Percentiles rank a stretch among this genome's conserved stretches.
Conservation (phyloP, 495 filamentous ascomycete genomes). For the Hypoxylon perforatum region DNA sequence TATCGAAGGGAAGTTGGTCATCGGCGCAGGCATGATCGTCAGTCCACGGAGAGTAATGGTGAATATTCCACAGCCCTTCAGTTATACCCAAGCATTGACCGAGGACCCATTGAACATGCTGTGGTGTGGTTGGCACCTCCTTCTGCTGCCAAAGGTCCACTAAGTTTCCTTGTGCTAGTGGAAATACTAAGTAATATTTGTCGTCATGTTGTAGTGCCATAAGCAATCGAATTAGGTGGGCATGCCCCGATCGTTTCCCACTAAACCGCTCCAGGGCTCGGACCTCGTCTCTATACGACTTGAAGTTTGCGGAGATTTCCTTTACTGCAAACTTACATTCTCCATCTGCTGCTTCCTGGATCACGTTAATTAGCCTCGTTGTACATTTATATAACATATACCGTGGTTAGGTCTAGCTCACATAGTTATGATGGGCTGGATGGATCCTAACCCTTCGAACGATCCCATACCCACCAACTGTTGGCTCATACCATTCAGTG, state of each 20-base stretch:
- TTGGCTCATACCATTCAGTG: background rate
- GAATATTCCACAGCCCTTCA: background rate
- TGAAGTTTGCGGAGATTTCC: background rate
- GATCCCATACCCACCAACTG: background rate
- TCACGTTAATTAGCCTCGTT: too few species aligned
- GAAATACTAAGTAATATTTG: constrained; percentile 1
- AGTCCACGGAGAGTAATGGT: background rate
- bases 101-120: background rate
- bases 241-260: background rate
- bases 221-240: background rate
- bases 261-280: background rate
- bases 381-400: too few species aligned
- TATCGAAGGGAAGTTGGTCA: too few species aligned
- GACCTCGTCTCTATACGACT: background rate
- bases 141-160: constrained; percentile 2
- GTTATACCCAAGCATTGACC: background rate
- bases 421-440: constrained; percentile 9
- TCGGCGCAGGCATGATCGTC: too few species aligned
- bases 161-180: background rate
- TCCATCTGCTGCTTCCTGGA: background rate
- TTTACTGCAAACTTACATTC: background rate
- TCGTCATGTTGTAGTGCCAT: background rate
- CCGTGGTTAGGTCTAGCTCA: background rate
- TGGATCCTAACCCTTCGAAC: background rate
- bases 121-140: background rate